Evolutionary conservation across 2,329 filamentous ascomycete species (phyloP), one percentile per base, ranked within the genome.

Genomic region (Calonectria hongkongensis): DNA sequence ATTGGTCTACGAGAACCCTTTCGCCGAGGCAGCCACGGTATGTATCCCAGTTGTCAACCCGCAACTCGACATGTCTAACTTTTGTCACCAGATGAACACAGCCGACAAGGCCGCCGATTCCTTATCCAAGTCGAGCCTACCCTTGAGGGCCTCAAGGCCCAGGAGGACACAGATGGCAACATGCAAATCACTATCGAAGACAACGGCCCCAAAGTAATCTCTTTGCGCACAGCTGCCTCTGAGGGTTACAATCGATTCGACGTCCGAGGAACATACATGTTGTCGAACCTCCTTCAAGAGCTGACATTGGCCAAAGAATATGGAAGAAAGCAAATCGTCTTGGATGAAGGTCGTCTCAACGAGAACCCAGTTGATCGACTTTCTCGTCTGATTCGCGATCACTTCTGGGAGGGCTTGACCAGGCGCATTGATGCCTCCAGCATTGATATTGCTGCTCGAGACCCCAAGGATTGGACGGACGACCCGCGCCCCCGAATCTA

Each of bases 171-270:
- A 36, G 96, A 99, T 84, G 89, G 91, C 70, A 98, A 99, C 84
- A 94, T 95, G 89, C 96, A 98, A 84, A 99, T 99, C 83, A 99
- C 97, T 36, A 98, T 98, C 79, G 97, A 98, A 82, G 97, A 99
- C 85, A 90, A 91, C 75, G 97, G 97, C 0, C 96, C 97, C 63
- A 99, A 98, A 89, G 93, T 95, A 56, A 89, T 98, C 68, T 93
- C 94, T 45, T 87, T 98, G 45, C 94, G 95, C 75, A 98, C 96
- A 3, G 94, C 94, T 33, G 93, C 91, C 27, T 98, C 96, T 43
- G 95, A 94, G 78, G 96, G 96, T 50, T 92, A 94, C 86, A 96
- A 96, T 81, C 92, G 92, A 75, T 95, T 96, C 84, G 96, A 98
- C 82, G 91, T 99, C 74, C 94, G 96, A 76, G 97, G 97, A 80